Evolutionary conservation across 352 stramenopile genomes (phyloP).

Genomic region (Globisporangium lucens): DNA sequence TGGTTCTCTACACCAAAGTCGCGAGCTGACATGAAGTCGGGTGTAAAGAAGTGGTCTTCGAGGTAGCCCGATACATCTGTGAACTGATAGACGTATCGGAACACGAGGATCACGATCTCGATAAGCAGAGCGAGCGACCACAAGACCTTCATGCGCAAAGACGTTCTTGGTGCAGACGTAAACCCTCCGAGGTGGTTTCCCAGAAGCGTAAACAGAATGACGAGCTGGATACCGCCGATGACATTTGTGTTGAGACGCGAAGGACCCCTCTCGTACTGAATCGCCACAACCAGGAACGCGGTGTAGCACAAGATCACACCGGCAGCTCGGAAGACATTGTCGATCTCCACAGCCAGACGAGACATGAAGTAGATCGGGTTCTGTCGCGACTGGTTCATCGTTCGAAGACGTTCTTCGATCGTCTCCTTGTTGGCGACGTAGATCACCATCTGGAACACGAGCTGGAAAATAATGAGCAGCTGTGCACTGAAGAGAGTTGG

Average conservation of each 20-base stretch:
- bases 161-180: conserved; percentile 57
- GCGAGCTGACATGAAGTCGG: conserved; percentile 62
- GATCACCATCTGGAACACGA: conserved; percentile 85
- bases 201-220: conserved; percentile 60
- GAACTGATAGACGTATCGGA: conserved; percentile 83
- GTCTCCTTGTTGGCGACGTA: conserved; percentile 73
- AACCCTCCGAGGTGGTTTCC: conserved; percentile 74
- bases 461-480: conserved; percentile 78
- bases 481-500: conserved; percentile 80
- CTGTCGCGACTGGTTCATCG: conserved; percentile 57
- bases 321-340: conserved; percentile 71
- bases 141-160: conserved; percentile 62
- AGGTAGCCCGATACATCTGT: conserved; percentile 62
- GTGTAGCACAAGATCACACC: conserved; percentile 70
- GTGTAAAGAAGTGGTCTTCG: conserved; percentile 61
- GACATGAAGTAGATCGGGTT: conserved; percentile 79
- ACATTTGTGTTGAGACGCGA: conserved; percentile 61
- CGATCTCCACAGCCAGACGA: conserved; percentile 61
- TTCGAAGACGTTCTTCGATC: conserved; percentile 62
- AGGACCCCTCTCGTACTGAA: conserved; percentile 58
- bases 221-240: conserved; percentile 56
- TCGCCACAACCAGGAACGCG: conserved; percentile 60
- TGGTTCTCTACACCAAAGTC: conserved; percentile 75
- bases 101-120: conserved; percentile 62
- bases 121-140: conserved; percentile 78